Percentiles rank a stretch among this genome's conserved stretches.
These are phyloP conservation scores for Madurella fahalii DNA, from an alignment of 2,329 filamentous ascomycete species.

Conservation along the genomic window DNA sequence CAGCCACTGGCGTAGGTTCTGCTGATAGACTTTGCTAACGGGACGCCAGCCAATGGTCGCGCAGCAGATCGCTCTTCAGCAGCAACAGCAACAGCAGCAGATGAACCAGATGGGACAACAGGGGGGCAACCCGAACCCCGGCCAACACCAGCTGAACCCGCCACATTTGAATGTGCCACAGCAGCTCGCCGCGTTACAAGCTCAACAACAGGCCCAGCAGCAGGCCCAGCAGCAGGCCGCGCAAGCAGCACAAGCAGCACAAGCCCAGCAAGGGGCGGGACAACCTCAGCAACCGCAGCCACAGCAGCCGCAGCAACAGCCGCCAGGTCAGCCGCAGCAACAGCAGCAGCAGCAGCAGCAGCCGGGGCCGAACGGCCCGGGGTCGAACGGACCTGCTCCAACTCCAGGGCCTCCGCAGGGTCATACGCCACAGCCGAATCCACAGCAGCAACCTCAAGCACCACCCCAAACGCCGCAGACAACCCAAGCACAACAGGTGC, in stretches of 20 bases:
- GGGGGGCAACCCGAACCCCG: constrained; percentile 37
- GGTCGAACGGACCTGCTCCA: constrained; percentile 32
- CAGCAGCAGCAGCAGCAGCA: constrained; percentile 31
- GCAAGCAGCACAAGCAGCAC: constrained; percentile 36
- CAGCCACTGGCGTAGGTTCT: constrained; percentile 14
- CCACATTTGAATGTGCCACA: constrained; percentile 46
- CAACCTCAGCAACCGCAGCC: constrained; percentile 38
- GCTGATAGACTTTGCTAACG: constrained; percentile 13
- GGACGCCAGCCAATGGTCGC: constrained; percentile 39
- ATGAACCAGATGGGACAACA: constrained; percentile 41
- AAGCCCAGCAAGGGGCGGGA: constrained; percentile 33
- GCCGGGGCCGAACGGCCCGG: constrained; percentile 26
- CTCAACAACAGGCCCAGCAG: constrained; percentile 38
- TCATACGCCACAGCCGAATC: constrained; percentile 36
- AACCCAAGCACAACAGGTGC: constrained; percentile 38
- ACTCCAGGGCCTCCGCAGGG: constrained; percentile 33
- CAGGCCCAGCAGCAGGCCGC: constrained; percentile 35
- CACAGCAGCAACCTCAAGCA: constrained; percentile 35
- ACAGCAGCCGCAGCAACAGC: constrained; percentile 36
- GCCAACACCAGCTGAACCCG: constrained; percentile 45
- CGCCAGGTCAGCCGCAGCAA: constrained; percentile 22
- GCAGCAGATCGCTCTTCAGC: constrained; percentile 46
- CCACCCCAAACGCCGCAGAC: constrained; percentile 38
- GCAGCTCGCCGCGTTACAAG: constrained; percentile 37
- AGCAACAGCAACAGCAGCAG: constrained; percentile 32